A percentile compares a stretch with the other conserved stretches of the same genome.
Conservation (phyloP, 305 asterid genomes). For the Fraxinus albicans region DNA sequence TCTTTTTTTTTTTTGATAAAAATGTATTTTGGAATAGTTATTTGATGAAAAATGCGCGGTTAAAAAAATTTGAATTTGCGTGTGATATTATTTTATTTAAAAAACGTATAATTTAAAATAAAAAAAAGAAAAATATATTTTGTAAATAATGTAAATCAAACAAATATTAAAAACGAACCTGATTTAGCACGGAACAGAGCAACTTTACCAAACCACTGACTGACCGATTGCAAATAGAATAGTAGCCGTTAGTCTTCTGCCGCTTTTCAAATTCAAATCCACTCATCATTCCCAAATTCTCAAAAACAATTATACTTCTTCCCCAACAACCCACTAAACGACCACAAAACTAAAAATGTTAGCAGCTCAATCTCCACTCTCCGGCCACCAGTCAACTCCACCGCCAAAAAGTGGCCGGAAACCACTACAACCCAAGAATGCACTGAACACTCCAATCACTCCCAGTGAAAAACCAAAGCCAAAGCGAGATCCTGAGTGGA, state of each 20-base stretch:
- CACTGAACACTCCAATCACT: conserved; percentile 14
- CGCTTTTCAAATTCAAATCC: conserved; percentile 41
- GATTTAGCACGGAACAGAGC: background rate
- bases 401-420: conserved; percentile 40
- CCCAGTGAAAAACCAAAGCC: background rate
- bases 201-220: background rate
- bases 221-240: background rate
- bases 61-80: too few relatives aligned
- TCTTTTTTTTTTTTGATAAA: too few relatives aligned
- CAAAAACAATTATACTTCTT: background rate
- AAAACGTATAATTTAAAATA: too few relatives aligned
- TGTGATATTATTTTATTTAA: too few relatives aligned
- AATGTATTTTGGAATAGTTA: too few relatives aligned
- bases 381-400: conserved; percentile 33
- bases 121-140: too few relatives aligned
- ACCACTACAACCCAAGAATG: conserved; percentile 56
- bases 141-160: too few relatives aligned
- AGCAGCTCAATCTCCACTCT: conserved; percentile 45
- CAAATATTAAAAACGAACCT: background rate
- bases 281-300: background rate
- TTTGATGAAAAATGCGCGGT: too few relatives aligned
- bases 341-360: conserved; percentile 30
- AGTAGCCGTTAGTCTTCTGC: conserved; percentile 35
- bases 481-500: background rate
- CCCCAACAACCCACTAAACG: background rate